Evolutionary conservation across 257 asterid genomes (phyloP).

Genomic region (Petrea volubilis): DNA sequence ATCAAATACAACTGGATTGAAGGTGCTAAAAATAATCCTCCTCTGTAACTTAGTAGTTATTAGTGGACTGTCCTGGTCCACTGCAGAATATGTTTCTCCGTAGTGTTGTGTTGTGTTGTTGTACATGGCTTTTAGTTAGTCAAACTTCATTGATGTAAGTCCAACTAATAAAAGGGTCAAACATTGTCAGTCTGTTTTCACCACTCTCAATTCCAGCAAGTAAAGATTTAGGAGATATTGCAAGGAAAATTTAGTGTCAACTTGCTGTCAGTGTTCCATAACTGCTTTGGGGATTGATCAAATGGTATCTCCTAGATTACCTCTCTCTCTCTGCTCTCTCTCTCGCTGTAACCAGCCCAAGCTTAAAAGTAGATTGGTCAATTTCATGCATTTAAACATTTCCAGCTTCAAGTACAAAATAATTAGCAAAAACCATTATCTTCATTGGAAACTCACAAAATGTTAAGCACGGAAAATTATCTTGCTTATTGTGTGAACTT

Average conservation of each 20-base stretch:
- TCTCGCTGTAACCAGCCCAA: neutral
- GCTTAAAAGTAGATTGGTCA: no score
- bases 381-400: no score
- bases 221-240: no score
- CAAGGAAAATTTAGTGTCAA: neutral
- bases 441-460: no score
- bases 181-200: slow-evolving; percentile 7
- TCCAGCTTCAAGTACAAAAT: no score
- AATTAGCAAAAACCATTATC: no score
- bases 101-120: slow-evolving; percentile 12
- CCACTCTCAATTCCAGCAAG: neutral
- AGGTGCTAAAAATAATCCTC: no score
- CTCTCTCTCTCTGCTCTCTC: neutral
- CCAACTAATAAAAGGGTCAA: slow-evolving; percentile 8
- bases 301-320: neutral
- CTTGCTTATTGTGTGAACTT: no score
- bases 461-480: no score
- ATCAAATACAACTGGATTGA: no score
- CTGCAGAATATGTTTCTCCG: neutral
- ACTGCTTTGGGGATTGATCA: neutral
- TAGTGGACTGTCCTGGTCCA: no score
- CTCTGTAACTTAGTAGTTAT: no score
- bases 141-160: slow-evolving; percentile 4
- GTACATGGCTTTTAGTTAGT: slow-evolving; percentile 22
- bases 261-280: neutral